phyloP scores from a whole-genome alignment of 2,329 filamentous ascomycete species.

The Ophiostoma piceae region DNA sequence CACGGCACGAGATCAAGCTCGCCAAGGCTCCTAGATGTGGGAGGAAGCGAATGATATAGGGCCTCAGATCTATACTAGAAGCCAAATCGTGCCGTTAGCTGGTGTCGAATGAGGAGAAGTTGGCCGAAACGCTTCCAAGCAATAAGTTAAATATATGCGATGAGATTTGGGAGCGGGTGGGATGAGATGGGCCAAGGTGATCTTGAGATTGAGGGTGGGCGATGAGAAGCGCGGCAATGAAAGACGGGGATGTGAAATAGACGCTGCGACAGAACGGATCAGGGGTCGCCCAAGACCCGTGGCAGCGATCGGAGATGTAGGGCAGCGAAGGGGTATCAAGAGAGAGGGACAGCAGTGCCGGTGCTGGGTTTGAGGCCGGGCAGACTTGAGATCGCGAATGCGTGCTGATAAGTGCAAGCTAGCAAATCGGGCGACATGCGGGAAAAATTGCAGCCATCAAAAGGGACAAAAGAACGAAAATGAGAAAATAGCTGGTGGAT shows the following conservation, averaged over 20 bases:
- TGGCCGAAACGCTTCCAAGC: neutral
- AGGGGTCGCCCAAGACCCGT: constrained; percentile 7
- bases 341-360: neutral
- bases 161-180: neutral
- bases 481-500: constrained; percentile 2
- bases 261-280: neutral
- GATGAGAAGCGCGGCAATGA: neutral
- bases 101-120: neutral
- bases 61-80: neutral
- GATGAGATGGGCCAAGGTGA: neutral
- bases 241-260: neutral
- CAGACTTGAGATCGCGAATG: neutral
- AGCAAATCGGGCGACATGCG: constrained; percentile 11
- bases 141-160: neutral
- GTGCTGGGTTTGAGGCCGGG: neutral
- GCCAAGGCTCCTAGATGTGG: neutral
- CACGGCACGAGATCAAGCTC: neutral
- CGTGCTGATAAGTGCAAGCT: neutral
- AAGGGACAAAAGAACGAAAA: constrained; percentile 4
- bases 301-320: neutral
- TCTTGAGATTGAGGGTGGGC: neutral
- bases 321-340: neutral
- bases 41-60: neutral
- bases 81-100: neutral
- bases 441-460: neutral